Evolutionary conservation across 2,329 filamentous ascomycete species (phyloP).

Genomic region (Ophiosphaerella narmari): DNA sequence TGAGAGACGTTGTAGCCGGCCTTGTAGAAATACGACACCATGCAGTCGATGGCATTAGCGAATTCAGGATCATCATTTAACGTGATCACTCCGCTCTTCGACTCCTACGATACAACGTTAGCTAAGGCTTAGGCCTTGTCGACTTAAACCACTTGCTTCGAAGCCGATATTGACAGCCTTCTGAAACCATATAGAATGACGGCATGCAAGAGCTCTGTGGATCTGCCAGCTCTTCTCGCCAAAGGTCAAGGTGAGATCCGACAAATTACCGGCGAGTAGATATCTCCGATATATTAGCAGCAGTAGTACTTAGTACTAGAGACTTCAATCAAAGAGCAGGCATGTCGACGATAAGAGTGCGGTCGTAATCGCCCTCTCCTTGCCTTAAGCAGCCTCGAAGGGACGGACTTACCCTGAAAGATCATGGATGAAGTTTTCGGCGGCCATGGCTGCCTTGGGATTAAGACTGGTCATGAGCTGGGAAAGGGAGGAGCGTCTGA

Average conservation of each 20-base stretch:
- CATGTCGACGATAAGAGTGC: neutral
- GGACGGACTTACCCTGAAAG: slow-evolving; percentile 7
- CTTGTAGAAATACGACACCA: slow-evolving; percentile 28
- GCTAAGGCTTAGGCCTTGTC: neutral
- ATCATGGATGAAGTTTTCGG: slow-evolving; percentile 9
- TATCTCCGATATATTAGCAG: slow-evolving; percentile 3
- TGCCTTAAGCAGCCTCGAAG: neutral
- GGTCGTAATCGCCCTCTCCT: neutral
- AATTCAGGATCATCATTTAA: slow-evolving; percentile 22
- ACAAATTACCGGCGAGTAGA: slow-evolving; percentile 14
- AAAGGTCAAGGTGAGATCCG: slow-evolving; percentile 21
- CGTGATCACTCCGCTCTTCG: slow-evolving; percentile 16
- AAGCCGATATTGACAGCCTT: slow-evolving; percentile 21
- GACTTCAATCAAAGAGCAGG: neutral
- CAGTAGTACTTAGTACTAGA: neutral
- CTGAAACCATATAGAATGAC: slow-evolving; percentile 28
- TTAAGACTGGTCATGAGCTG: neutral
- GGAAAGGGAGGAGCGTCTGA: slow-evolving; percentile 1
- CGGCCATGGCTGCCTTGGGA: slow-evolving; percentile 5
- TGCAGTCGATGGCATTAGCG: slow-evolving; percentile 25
- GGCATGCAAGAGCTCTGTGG: slow-evolving; percentile 24
- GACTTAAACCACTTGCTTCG: slow-evolving; percentile 10
- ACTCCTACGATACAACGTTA: slow-evolving; percentile 16
- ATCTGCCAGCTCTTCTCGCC: slow-evolving; percentile 24
- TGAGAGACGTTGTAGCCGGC: slow-evolving; percentile 15